Base-by-base conservation (phyloP, 208 protist genomes). In the Trypanosoma grayi region DNA sequence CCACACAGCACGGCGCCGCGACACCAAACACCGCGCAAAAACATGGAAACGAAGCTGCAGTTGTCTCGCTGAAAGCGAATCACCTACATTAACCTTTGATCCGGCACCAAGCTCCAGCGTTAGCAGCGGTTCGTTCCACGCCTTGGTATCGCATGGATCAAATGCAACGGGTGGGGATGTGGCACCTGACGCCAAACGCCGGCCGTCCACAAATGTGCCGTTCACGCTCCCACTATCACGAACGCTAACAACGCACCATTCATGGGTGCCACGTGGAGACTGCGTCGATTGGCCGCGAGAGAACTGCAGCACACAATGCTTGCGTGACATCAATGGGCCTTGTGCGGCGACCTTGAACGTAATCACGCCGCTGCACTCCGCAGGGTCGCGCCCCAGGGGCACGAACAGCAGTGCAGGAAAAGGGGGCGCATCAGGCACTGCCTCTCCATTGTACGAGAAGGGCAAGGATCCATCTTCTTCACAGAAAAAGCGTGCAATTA, bases 191-290 rank as follows among this genome's bases (percentile, higher is more conserved):
- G 37, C 62, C 44, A 75, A 18, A 16, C 68, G 61, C 18, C 28
- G 5, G 30, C 57, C 57, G 52, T 80, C 55, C 22, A 80, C 65
- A 60, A 76, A 81, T 16, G 75, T 77, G 3, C 70, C 70, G 55
- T 77, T 81, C 10, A 72, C 47, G 31, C 75, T 81, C 10, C 18
- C 40, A 41, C 61, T 48, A 57, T 81, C 75, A 34, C 61, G 45
- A 0, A 77, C 65, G 18, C 24, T 33, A 44, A 77, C 27, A n/a
- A 51, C 60, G 56, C 59, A 60, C 63, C 70, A 75, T 44, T 47
- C 37, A 46, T 39, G 25, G 41, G 24, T 57, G 14, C 39, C 40
- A 18, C 37, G 24, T 16, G 22, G 13, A 52, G 43, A 27, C 27
- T 27, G n/a, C 24, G 33, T 14, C 14, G 48, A 28, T 27, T 8